Evolutionary conservation across 75 land plant genomes (phyloP).

Genomic region (Cryptomeria japonica): DNA sequence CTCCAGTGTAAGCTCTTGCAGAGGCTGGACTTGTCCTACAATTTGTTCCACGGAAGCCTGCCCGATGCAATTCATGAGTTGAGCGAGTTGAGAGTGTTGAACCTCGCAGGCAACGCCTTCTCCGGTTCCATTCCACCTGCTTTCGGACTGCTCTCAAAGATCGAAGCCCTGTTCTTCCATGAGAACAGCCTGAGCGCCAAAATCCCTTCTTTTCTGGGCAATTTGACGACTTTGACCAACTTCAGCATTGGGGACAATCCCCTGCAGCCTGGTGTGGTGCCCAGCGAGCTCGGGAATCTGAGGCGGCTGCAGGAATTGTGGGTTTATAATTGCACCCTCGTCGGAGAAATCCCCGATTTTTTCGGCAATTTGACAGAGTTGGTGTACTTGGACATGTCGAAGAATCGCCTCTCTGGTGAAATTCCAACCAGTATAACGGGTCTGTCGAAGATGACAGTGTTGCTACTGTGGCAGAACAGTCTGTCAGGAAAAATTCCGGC

Average conservation of each 20-base stretch:
- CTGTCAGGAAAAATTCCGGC: slow-evolving; percentile 26
- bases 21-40: background rate
- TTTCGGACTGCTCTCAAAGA: background rate
- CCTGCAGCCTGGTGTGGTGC: slow-evolving; percentile 7
- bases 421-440: slow-evolving; percentile 16
- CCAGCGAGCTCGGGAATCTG: background rate
- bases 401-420: slow-evolving; percentile 24
- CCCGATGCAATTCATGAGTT: background rate
- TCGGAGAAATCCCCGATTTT: slow-evolving; percentile 34
- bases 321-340: slow-evolving; percentile 29
- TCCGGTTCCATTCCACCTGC: background rate
- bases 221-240: slow-evolving; percentile 14
- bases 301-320: background rate
- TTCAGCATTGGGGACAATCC: slow-evolving; percentile 32
- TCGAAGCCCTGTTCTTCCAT: background rate
- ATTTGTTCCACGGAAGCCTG: background rate
- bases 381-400: slow-evolving; percentile 19
- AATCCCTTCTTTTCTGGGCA: slow-evolving; percentile 20
- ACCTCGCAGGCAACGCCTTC: background rate
- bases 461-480: slow-evolving; percentile 13
- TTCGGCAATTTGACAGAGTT: slow-evolving; percentile 19
- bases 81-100: background rate
- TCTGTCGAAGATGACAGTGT: slow-evolving; percentile 10
- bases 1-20: background rate
- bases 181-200: background rate